Conservation (phyloP, 345 rosid species). For the thale cress (Arabidopsis thaliana) region TAIR10.1 NC_003070.9:19573001-19573500, state of each 20-base stretch:
- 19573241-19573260: constrained; percentile 85
- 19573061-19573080: constrained; percentile 22
- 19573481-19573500: not conserved
- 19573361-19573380: constrained; percentile 3
- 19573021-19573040: not conserved
- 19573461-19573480: not conserved
- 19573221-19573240: constrained; percentile 46
- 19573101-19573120: not conserved
- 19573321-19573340: constrained; percentile 55
- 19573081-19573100: constrained; percentile 19
- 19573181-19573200: constrained; percentile 38
- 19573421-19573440: not conserved
- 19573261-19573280: constrained; percentile 88
- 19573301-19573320: constrained; percentile 58
- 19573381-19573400: too few species aligned
- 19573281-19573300: constrained; percentile 71
- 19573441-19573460: not conserved
- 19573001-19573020: not conserved
- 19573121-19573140: not conserved
- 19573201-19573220: constrained; percentile 62
- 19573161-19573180: not conserved
- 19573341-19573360: not conserved
- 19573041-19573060: not conserved
- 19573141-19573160: constrained; percentile 9
- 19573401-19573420: not conserved